Evolutionary conservation across 306 rosid genomes (phyloP).

Genomic region (Arachis hypogaea): DNA sequence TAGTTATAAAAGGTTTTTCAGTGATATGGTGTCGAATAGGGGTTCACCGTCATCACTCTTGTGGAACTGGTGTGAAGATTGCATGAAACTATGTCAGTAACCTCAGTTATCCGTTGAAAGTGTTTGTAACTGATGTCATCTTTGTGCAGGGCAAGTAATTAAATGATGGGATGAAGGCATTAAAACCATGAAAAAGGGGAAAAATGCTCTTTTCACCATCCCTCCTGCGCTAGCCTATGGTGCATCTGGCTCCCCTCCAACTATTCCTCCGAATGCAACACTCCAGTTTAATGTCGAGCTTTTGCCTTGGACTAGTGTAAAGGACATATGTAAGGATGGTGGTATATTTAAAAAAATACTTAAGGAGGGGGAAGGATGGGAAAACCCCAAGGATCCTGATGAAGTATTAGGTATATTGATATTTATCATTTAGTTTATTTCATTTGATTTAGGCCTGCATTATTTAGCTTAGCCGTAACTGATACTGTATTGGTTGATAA

Average conservation of each 20-base stretch:
- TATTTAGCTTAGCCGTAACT: neutral
- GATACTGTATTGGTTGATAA: neutral
- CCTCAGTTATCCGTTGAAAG: neutral
- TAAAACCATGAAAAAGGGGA: slow-evolving; percentile 84
- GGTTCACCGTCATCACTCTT: no score
- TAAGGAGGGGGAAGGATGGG: no score
- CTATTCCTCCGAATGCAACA: slow-evolving; percentile 87
- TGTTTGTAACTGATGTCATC: neutral
- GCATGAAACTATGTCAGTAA: neutral
- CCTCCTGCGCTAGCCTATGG: slow-evolving; percentile 81
- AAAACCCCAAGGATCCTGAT: no score
- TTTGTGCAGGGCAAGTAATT: slow-evolving; percentile 83
- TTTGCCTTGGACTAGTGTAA: slow-evolving; percentile 57
- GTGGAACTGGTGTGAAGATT: neutral
- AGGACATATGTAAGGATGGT: no score
- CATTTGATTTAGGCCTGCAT: neutral
- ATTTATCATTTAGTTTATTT: neutral
- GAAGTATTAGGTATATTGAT: slow-evolving; percentile 30
- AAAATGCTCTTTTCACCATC: slow-evolving; percentile 71
- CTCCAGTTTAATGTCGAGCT: slow-evolving; percentile 89
- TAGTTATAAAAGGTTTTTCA: no score
- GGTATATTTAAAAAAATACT: no score
- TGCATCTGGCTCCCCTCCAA: slow-evolving; percentile 74
- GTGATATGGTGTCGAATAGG: neutral
- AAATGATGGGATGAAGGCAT: slow-evolving; percentile 44